Percentiles rank a stretch among this genome's conserved stretches.
Evolutionary conservation across 805 yeast species (phyloP).

Genomic region (Myxozyma vanderwaltii): DNA sequence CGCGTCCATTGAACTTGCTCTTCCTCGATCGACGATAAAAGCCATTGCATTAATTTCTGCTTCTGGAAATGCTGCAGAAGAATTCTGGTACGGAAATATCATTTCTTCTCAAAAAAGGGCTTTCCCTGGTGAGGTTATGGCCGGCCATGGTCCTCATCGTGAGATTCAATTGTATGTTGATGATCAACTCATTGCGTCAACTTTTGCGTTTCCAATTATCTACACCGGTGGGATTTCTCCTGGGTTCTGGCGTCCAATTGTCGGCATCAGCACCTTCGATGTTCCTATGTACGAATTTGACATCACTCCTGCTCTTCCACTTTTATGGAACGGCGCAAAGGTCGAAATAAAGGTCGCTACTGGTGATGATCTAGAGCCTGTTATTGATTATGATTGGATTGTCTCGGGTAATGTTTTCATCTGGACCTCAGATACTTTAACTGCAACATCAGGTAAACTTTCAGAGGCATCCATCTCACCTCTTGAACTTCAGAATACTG

Average conservation of each 20-base stretch:
- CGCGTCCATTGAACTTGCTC: constrained; percentile 54
- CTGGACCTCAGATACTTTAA: constrained; percentile 18
- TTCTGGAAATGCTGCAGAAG: constrained; percentile 78
- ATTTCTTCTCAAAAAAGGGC: constrained; percentile 48
- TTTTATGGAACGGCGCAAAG: constrained; percentile 58
- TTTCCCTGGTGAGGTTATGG: constrained; percentile 42
- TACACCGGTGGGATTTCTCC: constrained; percentile 85
- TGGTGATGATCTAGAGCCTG: constrained; percentile 68
- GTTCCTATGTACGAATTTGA: constrained; percentile 70
- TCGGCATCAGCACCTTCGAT: constrained; percentile 73
- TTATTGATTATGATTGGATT: constrained; percentile 28
- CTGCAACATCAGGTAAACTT: constrained; percentile 18
- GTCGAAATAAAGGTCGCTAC: constrained; percentile 75
- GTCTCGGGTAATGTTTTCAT: constrained; percentile 28
- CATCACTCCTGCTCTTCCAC: constrained; percentile 67
- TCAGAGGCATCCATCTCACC: constrained; percentile 1
- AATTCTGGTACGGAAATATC: constrained; percentile 75
- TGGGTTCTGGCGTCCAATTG: constrained; percentile 77
- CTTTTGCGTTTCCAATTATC: constrained; percentile 70
- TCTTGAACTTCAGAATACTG: constrained; percentile 4
- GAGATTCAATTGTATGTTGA: constrained; percentile 60
- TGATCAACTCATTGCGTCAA: constrained; percentile 54
- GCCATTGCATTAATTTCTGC: constrained; percentile 60
- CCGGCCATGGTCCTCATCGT: constrained; percentile 71
- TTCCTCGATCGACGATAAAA: constrained; percentile 60